Conservation (phyloP, 2,329 filamentous ascomycete species). For the Alternaria tenuissima region DNA sequence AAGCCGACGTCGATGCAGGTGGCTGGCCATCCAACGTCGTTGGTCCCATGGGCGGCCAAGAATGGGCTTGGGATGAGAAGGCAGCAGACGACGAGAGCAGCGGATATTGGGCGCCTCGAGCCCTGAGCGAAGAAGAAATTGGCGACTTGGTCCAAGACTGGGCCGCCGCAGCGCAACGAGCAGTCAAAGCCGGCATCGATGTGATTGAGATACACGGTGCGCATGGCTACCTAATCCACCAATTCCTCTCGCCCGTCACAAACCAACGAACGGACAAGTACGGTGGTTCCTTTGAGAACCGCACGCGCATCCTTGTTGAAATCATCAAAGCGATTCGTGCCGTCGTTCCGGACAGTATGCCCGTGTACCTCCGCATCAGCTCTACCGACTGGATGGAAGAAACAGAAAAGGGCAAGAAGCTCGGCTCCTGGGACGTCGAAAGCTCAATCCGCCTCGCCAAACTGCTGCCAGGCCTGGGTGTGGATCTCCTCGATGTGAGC, state of each 20-base stretch:
- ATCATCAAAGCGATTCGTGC: constrained; percentile 50
- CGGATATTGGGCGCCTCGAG: constrained; percentile 50
- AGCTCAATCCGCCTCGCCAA: constrained; percentile 53
- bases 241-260: constrained; percentile 52
- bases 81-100: constrained; percentile 38
- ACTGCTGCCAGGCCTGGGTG: constrained; percentile 51
- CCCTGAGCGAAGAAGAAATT: constrained; percentile 52
- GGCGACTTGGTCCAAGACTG: constrained; percentile 51
- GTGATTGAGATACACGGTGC: constrained; percentile 55
- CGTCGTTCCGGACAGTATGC: constrained; percentile 46
- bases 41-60: constrained; percentile 49
- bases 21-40: constrained; percentile 50
- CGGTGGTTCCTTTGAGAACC: constrained; percentile 53
- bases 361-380: constrained; percentile 48
- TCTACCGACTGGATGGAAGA: constrained; percentile 51
- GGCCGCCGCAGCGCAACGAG: constrained; percentile 48
- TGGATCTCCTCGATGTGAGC: constrained; percentile 58
- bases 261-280: constrained; percentile 55
- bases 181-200: constrained; percentile 48
- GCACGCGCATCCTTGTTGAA: constrained; percentile 52
- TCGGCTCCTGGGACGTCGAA: constrained; percentile 52
- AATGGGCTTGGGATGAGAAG: constrained; percentile 52
- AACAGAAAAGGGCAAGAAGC: constrained; percentile 38
- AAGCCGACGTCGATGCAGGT: constrained; percentile 38
- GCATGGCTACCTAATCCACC: constrained; percentile 55